Conservation (phyloP, 2,329 filamentous ascomycete species). For the Scedosporium aurantiacum region DNA sequence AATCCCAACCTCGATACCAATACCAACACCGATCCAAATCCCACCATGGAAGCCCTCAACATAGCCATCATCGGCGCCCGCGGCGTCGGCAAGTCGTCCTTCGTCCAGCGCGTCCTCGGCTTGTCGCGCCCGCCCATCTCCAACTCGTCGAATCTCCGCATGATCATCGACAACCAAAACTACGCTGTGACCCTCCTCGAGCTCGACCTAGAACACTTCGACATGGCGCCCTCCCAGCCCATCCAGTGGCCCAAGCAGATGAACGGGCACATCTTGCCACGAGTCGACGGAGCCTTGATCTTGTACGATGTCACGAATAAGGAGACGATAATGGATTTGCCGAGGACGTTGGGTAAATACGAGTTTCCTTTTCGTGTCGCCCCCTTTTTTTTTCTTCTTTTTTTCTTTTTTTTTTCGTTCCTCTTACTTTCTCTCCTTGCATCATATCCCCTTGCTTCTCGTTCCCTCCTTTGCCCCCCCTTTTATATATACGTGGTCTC, state of each 20-base stretch:
- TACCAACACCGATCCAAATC: not conserved
- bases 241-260: conserved; percentile 59
- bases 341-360: conserved; percentile 66
- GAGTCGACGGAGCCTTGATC: conserved; percentile 71
- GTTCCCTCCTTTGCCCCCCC: not conserved
- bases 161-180: conserved; percentile 45
- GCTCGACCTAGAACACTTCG: conserved; percentile 54
- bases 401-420: not conserved
- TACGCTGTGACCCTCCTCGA: conserved; percentile 53
- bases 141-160: conserved; percentile 44
- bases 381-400: not conserved
- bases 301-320: conserved; percentile 80
- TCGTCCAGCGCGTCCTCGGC: conserved; percentile 53
- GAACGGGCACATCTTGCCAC: conserved; percentile 59
- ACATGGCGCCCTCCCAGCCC: conserved; percentile 44
- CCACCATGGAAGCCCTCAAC: conserved; percentile 47
- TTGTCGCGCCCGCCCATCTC: conserved; percentile 40
- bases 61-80: conserved; percentile 56
- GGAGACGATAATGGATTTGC: conserved; percentile 62
- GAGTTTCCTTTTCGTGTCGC: conserved; percentile 4
- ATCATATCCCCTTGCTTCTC: not conserved
- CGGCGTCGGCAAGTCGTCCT: conserved; percentile 57
- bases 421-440: not conserved
- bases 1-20: not conserved
- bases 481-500: too few species aligned